These are phyloP conservation scores for Coccomyxa sp. DNA, from an alignment of 139 green algal genomes.

Conservation along the genomic window DNA sequence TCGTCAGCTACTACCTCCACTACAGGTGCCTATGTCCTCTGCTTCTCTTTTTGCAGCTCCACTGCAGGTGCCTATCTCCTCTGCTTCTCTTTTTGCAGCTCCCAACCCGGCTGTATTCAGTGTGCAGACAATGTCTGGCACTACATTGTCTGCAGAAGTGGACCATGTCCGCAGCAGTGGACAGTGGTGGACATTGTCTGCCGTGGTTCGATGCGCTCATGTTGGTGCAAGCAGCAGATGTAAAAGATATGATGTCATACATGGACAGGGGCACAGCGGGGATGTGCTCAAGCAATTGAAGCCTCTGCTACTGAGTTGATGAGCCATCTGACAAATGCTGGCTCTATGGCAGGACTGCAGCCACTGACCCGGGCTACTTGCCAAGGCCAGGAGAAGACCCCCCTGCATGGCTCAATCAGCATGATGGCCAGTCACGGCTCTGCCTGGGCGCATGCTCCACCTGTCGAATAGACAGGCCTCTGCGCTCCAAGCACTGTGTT, in stretches of 20 bases:
- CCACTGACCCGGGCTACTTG: neutral
- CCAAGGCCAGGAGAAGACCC: neutral
- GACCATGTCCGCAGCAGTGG: too few relatives aligned
- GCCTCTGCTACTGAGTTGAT: too few relatives aligned
- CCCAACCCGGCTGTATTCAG: too few relatives aligned
- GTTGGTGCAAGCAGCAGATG: too few relatives aligned
- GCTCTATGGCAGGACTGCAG: neutral
- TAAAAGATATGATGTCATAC: too few relatives aligned
- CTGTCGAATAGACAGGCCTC: constrained; percentile 38
- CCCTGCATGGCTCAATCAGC: neutral
- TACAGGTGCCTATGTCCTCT: neutral
- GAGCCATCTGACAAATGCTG: too few relatives aligned
- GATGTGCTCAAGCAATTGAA: too few relatives aligned
- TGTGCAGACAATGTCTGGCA: too few relatives aligned
- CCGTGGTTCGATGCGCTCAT: too few relatives aligned
- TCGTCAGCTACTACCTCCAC: neutral
- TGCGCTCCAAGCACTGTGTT: constrained; percentile 52
- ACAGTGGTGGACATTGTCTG: too few relatives aligned
- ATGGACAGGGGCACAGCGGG: too few relatives aligned
- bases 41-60: neutral
- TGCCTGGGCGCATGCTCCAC: constrained; percentile 29
- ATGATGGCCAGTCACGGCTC: neutral
- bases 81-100: neutral
- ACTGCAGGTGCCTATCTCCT: neutral
- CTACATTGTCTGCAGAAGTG: too few relatives aligned